Evolutionary conservation across 371 early-diverging fungal species (phyloP).

Genomic region (Dipsacomyces acuminosporus): DNA sequence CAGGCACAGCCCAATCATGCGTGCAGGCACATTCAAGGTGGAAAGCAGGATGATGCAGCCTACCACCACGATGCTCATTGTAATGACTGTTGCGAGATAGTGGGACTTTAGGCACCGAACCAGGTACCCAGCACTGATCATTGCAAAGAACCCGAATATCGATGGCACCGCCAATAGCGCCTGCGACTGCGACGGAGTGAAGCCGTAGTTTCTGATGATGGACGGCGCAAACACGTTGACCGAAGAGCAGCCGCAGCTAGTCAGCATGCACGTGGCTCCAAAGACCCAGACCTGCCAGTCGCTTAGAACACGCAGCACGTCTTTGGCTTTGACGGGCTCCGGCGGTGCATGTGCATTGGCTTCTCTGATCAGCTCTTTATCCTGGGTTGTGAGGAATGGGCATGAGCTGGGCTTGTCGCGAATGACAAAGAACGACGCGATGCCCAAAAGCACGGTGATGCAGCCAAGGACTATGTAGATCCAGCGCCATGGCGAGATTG

Average conservation of each 20-base stretch:
- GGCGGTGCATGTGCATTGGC: constrained; percentile 16
- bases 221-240: constrained; percentile 17
- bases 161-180: constrained; percentile 15
- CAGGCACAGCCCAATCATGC: not conserved
- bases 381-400: constrained; percentile 50
- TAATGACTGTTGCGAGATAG: constrained; percentile 56
- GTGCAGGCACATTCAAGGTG: not conserved
- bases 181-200: constrained; percentile 13
- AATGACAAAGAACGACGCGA: constrained; percentile 53
- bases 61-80: constrained; percentile 41
- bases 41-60: not conserved
- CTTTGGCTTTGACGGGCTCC: not conserved
- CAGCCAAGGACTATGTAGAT: constrained; percentile 51
- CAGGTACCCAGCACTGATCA: constrained; percentile 50
- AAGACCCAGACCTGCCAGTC: not conserved
- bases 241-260: constrained; percentile 1
- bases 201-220: constrained; percentile 29
- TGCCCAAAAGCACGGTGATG: constrained; percentile 48
- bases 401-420: constrained; percentile 63
- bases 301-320: not conserved
- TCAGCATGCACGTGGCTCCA: not conserved
- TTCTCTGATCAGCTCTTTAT: constrained; percentile 51
- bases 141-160: constrained; percentile 47
- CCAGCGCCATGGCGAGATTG: constrained; percentile 27
- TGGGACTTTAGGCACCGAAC: constrained; percentile 53